phyloP scores from a whole-genome alignment of 2,329 filamentous ascomycete genomes.

The Phialophora macrospora region DNA sequence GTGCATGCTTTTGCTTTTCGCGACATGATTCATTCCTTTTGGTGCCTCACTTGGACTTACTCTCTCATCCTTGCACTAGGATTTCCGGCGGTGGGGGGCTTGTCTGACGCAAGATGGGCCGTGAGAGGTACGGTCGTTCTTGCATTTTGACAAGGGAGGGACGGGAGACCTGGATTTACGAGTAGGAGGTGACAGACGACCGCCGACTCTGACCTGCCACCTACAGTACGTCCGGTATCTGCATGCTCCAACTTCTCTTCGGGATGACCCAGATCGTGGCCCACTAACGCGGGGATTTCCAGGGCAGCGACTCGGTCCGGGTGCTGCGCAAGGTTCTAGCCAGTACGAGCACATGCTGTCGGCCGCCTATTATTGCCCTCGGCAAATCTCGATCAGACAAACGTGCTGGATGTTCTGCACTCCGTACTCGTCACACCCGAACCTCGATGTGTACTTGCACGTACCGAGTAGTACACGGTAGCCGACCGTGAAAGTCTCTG shows the following conservation, averaged over 20 bases:
- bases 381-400: not conserved
- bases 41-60: slow-evolving; percentile 1
- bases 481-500: not conserved
- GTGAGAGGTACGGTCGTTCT: not conserved
- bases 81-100: not conserved
- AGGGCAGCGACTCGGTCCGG: not conserved
- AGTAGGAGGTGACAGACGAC: not conserved
- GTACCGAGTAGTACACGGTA: not conserved
- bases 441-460: not conserved
- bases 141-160: not conserved
- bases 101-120: not conserved
- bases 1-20: not conserved
- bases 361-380: not conserved
- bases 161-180: not conserved
- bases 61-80: not conserved
- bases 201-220: not conserved
- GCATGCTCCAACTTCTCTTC: not conserved
- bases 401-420: not conserved
- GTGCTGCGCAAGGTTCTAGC: not conserved
- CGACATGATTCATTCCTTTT: not conserved
- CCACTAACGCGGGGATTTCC: not conserved
- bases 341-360: not conserved
- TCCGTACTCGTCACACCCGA: not conserved
- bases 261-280: not conserved
- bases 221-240: not conserved